Conservation (phyloP, 2,329 filamentous ascomycete genomes). For the Arthrobotrys sphaeroides region DNA sequence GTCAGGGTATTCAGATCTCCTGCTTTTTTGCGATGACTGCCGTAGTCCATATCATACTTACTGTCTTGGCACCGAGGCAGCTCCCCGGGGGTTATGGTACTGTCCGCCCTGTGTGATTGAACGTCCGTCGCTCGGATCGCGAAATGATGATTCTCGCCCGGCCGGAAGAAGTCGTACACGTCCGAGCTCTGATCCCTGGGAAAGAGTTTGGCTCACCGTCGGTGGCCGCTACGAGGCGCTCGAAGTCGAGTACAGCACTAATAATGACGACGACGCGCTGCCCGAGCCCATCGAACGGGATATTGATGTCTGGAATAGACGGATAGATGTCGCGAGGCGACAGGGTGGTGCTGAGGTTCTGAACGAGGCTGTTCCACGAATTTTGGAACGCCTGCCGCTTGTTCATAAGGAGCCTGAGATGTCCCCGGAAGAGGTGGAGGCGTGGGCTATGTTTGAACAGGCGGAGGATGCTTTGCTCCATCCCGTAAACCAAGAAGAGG, state of each 20-base stretch:
- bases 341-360: conserved; percentile 47
- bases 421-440: conserved; percentile 56
- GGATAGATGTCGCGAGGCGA: conserved; percentile 51
- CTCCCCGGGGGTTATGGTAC: conserved; percentile 85
- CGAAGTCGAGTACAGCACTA: conserved; percentile 43
- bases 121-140: conserved; percentile 56
- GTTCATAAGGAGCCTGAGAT: conserved; percentile 53
- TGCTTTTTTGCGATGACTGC: conserved; percentile 91
- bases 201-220: conserved; percentile 61
- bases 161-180: conserved; percentile 44
- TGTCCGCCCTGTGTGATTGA: conserved; percentile 79
- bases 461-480: conserved; percentile 51
- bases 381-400: conserved; percentile 54
- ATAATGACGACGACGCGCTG: conserved; percentile 36
- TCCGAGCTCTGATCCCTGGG: conserved; percentile 48
- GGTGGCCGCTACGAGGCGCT: conserved; percentile 59
- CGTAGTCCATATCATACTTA: conserved; percentile 90
- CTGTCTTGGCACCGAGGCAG: conserved; percentile 79
- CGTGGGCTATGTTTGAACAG: conserved; percentile 58
- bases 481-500: conserved; percentile 48
- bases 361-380: conserved; percentile 45
- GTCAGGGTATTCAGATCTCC: conserved; percentile 80
- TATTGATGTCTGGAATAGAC: conserved; percentile 44
- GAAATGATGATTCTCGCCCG: conserved; percentile 40
- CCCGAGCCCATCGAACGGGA: conserved; percentile 31